These are phyloP conservation scores for Coniochaeta sp. DNA, from an alignment of 2,329 filamentous ascomycete species.

Conservation along the genomic window DNA sequence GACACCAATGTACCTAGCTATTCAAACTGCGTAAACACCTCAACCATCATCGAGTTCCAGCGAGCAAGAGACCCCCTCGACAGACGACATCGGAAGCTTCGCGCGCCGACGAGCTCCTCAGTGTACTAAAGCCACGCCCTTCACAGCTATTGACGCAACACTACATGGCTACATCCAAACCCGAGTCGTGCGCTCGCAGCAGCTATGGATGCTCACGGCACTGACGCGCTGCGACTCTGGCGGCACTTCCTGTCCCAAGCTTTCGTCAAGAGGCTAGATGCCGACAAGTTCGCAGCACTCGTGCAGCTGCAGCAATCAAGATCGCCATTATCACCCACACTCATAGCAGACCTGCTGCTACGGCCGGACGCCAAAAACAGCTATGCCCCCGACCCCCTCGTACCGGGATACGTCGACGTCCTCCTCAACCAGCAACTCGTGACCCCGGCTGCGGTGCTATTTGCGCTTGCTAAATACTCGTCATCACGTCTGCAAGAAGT, in stretches of 20 bases:
- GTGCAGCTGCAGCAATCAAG: conserved; percentile 41
- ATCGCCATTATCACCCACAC: conserved; percentile 41
- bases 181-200: not conserved
- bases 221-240: conserved; percentile 33
- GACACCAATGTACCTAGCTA: not conserved
- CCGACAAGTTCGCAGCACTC: conserved; percentile 44
- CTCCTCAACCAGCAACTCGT: conserved; percentile 44
- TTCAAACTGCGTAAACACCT: not conserved
- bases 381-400: conserved; percentile 49
- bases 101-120: not conserved
- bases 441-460: conserved; percentile 47
- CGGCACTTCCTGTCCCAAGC: conserved; percentile 41
- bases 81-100: not conserved
- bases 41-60: not conserved
- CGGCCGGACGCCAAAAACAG: conserved; percentile 40
- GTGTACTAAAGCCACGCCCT: not conserved
- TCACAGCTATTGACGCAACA: not conserved
- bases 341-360: conserved; percentile 52
- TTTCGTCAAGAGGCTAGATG: conserved; percentile 42
- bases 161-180: not conserved
- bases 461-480: conserved; percentile 39
- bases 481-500: not conserved
- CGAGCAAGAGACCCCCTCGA: not conserved
- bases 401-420: conserved; percentile 51
- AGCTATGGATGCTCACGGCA: conserved; percentile 4